These are phyloP conservation scores for Acanthamoeba pearcei DNA, from an alignment of 208 protist genomes.

Conservation along the genomic window DNA sequence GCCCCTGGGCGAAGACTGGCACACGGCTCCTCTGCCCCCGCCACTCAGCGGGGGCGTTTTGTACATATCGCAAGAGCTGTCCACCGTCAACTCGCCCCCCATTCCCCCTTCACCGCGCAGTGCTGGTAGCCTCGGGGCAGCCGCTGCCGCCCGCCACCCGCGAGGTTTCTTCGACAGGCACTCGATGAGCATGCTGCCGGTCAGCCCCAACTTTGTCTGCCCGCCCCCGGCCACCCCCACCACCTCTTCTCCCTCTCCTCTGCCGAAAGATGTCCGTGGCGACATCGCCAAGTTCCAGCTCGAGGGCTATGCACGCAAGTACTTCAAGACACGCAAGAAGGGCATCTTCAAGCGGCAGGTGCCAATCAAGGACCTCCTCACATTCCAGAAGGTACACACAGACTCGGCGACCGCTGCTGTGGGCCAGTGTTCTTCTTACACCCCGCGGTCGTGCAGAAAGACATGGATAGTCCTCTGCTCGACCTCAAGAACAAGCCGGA, in stretches of 20 bases:
- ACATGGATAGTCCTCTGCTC: conserved; percentile 22
- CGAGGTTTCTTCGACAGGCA: conserved; percentile 16
- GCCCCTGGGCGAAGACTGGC: neutral
- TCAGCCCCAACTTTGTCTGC: neutral
- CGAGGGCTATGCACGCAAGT: conserved; percentile 64
- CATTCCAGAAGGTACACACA: conserved; percentile 2
- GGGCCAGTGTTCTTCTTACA: neutral
- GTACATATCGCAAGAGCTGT: neutral
- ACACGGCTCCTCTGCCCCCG: neutral
- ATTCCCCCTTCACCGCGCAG: neutral
- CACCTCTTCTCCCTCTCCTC: neutral
- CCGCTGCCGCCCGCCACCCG: neutral
- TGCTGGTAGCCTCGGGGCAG: neutral
- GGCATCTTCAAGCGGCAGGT: conserved; percentile 68
- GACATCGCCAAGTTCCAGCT: conserved; percentile 73
- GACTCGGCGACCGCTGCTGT: neutral
- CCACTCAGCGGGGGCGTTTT: neutral
- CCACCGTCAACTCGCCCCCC: neutral
- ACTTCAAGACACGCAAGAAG: conserved; percentile 70
- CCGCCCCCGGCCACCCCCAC: neutral
- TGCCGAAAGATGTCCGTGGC: conserved; percentile 20
- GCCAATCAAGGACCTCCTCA: conserved; percentile 45
- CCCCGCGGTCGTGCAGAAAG: conserved; percentile 14
- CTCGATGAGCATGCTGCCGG: neutral
- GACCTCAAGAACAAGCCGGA: conserved; percentile 59